Conservation (phyloP, 2,329 filamentous ascomycete genomes). For the Ceratocystis papillata region DNA sequence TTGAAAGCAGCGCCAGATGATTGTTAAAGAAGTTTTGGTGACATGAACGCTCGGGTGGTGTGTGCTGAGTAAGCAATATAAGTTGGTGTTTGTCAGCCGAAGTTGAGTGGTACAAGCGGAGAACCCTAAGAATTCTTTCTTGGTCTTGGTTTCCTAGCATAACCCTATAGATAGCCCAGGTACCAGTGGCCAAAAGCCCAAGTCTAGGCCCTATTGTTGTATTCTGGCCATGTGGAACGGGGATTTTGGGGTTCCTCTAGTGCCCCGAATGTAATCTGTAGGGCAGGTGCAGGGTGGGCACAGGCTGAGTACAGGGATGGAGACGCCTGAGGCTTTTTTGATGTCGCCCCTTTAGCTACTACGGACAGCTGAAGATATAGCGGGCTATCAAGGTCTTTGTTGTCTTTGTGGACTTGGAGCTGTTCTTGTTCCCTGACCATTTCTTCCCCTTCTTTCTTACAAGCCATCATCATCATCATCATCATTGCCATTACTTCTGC, state of each 20-base stretch:
- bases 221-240: background rate
- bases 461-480: background rate
- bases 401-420: background rate
- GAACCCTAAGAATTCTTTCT: background rate
- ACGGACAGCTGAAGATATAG: background rate
- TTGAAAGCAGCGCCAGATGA: background rate
- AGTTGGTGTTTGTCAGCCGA: background rate
- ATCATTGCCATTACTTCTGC: background rate
- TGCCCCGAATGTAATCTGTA: background rate
- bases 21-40: background rate
- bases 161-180: constrained; percentile 4
- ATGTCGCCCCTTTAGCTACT: background rate
- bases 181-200: background rate
- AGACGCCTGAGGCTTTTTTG: background rate
- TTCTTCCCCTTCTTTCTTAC: background rate
- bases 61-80: background rate
- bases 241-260: background rate
- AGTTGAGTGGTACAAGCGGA: background rate
- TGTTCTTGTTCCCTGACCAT: no score
- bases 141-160: background rate
- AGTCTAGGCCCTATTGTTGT: background rate
- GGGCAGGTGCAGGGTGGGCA: background rate
- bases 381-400: background rate
- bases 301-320: background rate
- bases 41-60: background rate